Evolutionary conservation across 2,329 filamentous ascomycete genomes (phyloP).

Genomic region (Colletotrichum musicola): DNA sequence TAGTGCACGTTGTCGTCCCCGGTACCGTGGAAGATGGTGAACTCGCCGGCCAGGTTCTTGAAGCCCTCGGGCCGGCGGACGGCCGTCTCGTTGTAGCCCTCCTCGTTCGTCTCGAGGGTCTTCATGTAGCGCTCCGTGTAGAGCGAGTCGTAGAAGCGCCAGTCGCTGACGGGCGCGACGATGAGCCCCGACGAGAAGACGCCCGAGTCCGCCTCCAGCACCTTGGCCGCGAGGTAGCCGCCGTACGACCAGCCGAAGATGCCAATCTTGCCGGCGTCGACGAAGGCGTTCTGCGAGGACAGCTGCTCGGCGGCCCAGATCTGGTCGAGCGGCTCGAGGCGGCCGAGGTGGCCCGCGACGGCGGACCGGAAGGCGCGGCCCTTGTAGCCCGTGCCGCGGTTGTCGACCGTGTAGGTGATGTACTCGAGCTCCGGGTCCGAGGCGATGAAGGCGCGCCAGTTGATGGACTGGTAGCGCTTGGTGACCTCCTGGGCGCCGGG

Average conservation of each 20-base stretch:
- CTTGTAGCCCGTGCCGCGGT: conserved; percentile 74
- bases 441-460: conserved; percentile 73
- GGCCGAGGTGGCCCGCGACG: conserved; percentile 71
- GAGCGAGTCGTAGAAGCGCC: conserved; percentile 78
- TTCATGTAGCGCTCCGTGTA: conserved; percentile 83
- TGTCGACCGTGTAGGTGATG: conserved; percentile 76
- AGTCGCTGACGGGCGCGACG: conserved; percentile 76
- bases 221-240: conserved; percentile 75
- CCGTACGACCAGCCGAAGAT: conserved; percentile 80
- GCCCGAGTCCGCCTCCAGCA: conserved; percentile 71
- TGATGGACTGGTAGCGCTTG: conserved; percentile 67
- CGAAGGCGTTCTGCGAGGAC: conserved; percentile 61
- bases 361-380: conserved; percentile 72
- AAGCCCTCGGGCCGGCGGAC: conserved; percentile 71
- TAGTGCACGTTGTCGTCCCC: conserved; percentile 81
- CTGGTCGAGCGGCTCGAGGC: conserved; percentile 74
- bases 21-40: conserved; percentile 74
- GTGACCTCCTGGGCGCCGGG: conserved; percentile 72
- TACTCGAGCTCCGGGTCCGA: conserved; percentile 77
- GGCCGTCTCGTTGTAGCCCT: conserved; percentile 71
- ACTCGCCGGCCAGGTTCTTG: conserved; percentile 70
- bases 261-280: conserved; percentile 70
- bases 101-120: conserved; percentile 65
- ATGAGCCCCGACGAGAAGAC: conserved; percentile 74
- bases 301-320: conserved; percentile 74